Evolutionary conservation across 495 filamentous ascomycete genomes (phyloP).

Genomic region (Tuber microsphaerosporum): DNA sequence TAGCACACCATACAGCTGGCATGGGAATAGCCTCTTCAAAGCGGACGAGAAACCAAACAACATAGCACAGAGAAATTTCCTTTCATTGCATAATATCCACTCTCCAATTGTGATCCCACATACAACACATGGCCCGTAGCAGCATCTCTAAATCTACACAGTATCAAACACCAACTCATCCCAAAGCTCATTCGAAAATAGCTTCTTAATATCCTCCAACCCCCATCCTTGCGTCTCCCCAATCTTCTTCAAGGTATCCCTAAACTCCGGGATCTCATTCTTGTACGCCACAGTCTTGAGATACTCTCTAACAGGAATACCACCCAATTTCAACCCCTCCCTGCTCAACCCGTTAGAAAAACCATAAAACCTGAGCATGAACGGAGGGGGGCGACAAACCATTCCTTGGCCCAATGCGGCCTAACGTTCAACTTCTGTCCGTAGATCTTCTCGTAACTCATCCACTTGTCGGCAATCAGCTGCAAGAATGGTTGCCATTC

Average conservation of each 20-base stretch:
- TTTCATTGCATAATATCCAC: neutral
- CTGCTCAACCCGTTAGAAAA: conserved; percentile 11
- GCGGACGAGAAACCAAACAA: neutral
- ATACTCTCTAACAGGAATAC: conserved; percentile 41
- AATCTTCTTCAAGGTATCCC: conserved; percentile 44
- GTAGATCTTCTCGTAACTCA: conserved; percentile 41
- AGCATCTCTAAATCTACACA: neutral
- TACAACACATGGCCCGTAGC: neutral
- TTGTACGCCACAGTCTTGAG: conserved; percentile 47
- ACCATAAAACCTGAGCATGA: neutral
- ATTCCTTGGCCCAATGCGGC: conserved; percentile 55
- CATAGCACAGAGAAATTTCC: neutral
- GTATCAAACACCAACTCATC: neutral
- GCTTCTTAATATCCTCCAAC: conserved; percentile 42
- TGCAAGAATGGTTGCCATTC: conserved; percentile 48
- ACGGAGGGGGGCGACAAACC: conserved; percentile 39
- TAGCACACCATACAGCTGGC: neutral
- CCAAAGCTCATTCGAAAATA: conserved; percentile 24
- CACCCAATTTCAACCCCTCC: conserved; percentile 38
- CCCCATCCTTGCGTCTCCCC: conserved; percentile 48
- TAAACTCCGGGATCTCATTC: conserved; percentile 47
- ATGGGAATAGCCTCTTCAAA: neutral
- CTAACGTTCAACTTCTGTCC: conserved; percentile 44
- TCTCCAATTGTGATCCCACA: neutral
- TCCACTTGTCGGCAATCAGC: conserved; percentile 47